These are phyloP conservation scores for Jaenimonas drosophilae DNA, from an alignment of 208 protist species.

Conservation along the genomic window DNA sequence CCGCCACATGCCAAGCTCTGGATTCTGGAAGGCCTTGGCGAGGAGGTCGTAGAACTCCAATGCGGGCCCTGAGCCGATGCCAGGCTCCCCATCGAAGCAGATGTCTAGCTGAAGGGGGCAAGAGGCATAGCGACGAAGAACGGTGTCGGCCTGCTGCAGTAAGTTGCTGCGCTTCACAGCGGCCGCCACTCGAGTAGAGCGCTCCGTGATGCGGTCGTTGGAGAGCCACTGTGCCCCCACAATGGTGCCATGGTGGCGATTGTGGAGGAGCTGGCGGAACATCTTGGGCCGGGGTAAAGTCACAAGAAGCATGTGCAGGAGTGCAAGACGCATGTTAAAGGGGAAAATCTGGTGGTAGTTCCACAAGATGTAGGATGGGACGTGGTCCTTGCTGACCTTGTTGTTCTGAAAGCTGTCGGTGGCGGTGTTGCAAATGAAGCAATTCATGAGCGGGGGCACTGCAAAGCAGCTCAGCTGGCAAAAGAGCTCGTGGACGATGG, in stretches of 20 bases:
- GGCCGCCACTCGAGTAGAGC: conserved; percentile 18
- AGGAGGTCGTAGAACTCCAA: conserved; percentile 72
- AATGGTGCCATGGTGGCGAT: background rate
- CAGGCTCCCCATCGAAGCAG: conserved; percentile 65
- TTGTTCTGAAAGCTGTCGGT: conserved; percentile 3
- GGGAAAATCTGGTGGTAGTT: conserved; percentile 53
- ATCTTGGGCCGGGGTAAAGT: conserved; percentile 1
- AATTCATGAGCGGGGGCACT: conserved; percentile 34
- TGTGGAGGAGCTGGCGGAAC: background rate
- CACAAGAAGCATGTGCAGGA: conserved; percentile 41
- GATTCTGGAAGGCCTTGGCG: conserved; percentile 22
- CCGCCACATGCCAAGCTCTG: conserved; percentile 32
- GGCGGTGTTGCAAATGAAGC: conserved; percentile 1
- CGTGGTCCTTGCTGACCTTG: conserved; percentile 10
- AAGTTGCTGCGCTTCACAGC: conserved; percentile 29
- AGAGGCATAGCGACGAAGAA: conserved; percentile 28
- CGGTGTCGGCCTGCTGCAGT: conserved; percentile 19
- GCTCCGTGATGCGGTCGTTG: background rate
- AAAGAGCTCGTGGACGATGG: conserved; percentile 65
- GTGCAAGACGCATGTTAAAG: conserved; percentile 39
- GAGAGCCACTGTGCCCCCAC: background rate
- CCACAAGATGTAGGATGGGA: conserved; percentile 58
- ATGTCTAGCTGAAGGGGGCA: conserved; percentile 61
- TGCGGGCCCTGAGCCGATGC: conserved; percentile 68
- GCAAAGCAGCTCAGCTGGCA: conserved; percentile 40